Evolutionary conservation across 73 alveolate species (phyloP).

Genomic region (Stentor coeruleus): DNA sequence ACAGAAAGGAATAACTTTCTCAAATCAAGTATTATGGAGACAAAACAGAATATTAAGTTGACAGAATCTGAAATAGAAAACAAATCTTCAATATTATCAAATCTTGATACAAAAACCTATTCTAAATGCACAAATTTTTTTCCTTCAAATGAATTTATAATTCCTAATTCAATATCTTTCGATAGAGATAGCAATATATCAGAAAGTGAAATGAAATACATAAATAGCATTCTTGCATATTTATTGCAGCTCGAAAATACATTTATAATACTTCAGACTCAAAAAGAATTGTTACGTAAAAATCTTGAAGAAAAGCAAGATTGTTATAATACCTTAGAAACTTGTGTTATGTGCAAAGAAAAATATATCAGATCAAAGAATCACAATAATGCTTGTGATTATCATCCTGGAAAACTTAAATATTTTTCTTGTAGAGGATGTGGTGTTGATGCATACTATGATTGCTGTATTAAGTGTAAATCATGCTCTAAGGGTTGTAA

Average conservation of each 20-base stretch:
- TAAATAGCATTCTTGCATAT: not conserved
- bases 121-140: too few relatives aligned
- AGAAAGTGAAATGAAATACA: not conserved
- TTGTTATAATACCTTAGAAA: not conserved
- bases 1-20: not conserved
- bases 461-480: constrained; percentile 69
- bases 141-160: too few relatives aligned
- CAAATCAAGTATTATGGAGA: too few relatives aligned
- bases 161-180: too few relatives aligned
- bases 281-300: not conserved
- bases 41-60: too few relatives aligned
- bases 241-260: not conserved
- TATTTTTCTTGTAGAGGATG: constrained; percentile 80
- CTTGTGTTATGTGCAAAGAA: constrained; percentile 23
- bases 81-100: too few relatives aligned
- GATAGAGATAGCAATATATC: too few relatives aligned
- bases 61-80: too few relatives aligned
- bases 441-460: constrained; percentile 77
- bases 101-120: too few relatives aligned
- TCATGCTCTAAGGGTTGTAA: constrained; percentile 70
- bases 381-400: constrained; percentile 55
- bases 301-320: not conserved
- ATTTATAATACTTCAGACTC: not conserved
- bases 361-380: constrained; percentile 29
- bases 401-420: constrained; percentile 77